Conservation (phyloP, 2,329 filamentous ascomycete genomes). For the Colletotrichum musicola region DNA sequence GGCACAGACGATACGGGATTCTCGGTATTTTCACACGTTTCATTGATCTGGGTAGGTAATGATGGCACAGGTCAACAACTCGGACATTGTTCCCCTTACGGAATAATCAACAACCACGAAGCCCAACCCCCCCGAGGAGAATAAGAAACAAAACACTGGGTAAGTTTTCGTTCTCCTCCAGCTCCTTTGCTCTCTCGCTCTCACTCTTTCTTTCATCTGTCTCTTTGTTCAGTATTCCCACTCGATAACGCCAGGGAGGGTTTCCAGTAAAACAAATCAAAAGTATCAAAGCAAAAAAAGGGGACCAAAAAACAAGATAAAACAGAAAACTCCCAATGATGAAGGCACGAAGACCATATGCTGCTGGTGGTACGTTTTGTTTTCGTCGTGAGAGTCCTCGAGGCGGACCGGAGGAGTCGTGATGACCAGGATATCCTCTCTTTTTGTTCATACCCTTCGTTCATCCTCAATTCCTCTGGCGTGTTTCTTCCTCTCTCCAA, state of each 20-base stretch:
- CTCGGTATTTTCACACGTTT: not conserved
- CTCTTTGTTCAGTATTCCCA: conserved; percentile 29
- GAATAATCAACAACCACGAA: conserved; percentile 2
- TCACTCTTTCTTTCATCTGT: conserved; percentile 16
- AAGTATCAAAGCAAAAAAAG: not conserved
- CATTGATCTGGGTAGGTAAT: conserved; percentile 3
- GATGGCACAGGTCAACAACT: conserved; percentile 16
- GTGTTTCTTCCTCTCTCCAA: conserved; percentile 26
- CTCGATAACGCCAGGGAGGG: conserved; percentile 35
- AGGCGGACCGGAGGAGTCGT: conserved; percentile 7
- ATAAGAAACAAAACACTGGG: not conserved
- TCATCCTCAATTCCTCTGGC: conserved; percentile 3
- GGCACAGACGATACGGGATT: too few species aligned
- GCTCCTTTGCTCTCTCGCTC: not conserved
- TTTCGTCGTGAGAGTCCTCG: conserved; percentile 36
- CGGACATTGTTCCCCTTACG: not conserved
- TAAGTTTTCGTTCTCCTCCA: not conserved
- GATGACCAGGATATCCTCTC: conserved; percentile 11
- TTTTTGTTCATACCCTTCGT: conserved; percentile 15
- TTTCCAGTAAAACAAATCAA: conserved; percentile 9
- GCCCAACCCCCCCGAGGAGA: not conserved
- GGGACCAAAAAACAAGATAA: not conserved
- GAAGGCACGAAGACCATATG: conserved; percentile 36
- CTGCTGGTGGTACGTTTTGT: conserved; percentile 27
- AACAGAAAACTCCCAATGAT: conserved; percentile 36